These are phyloP conservation scores for Brasilioporus rufonigricans DNA, from an alignment of 768 basidiomycete species.

Conservation along the genomic window DNA sequence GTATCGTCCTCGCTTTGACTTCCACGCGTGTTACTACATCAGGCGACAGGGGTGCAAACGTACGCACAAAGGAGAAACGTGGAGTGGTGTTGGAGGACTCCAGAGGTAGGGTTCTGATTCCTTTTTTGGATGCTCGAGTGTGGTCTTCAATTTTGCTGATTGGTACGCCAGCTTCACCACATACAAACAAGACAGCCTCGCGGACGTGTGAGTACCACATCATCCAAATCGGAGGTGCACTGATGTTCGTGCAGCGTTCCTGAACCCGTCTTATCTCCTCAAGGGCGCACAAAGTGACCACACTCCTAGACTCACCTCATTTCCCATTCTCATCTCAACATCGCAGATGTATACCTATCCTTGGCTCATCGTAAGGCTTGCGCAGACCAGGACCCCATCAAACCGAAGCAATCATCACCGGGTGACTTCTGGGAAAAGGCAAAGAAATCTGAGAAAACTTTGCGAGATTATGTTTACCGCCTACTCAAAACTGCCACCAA, in stretches of 20 bases:
- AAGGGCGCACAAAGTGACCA: conserved; percentile 1
- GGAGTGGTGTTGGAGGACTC: background rate
- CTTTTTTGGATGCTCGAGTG: background rate
- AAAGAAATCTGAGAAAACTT: background rate
- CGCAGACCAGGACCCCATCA: background rate
- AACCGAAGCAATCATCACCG: background rate
- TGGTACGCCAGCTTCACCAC: background rate
- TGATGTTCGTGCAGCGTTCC: background rate
- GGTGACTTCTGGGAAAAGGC: conserved; percentile 16
- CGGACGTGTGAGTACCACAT: background rate
- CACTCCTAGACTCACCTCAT: background rate
- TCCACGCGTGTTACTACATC: background rate
- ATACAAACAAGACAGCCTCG: background rate
- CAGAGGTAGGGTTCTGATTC: background rate
- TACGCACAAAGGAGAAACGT: background rate
- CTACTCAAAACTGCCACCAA: background rate
- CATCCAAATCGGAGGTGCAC: background rate
- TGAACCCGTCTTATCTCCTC: background rate
- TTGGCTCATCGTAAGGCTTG: background rate
- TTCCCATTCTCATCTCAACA: background rate
- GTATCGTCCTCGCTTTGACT: conserved; percentile 8
- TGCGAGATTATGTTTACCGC: conserved; percentile 5
- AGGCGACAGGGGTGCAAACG: too few relatives aligned
- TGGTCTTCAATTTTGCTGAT: background rate
- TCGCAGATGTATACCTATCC: conserved; percentile 1